phyloP scores from a whole-genome alignment of 2,329 filamentous ascomycete genomes.

The Aspergillus luchuensis region DNA sequence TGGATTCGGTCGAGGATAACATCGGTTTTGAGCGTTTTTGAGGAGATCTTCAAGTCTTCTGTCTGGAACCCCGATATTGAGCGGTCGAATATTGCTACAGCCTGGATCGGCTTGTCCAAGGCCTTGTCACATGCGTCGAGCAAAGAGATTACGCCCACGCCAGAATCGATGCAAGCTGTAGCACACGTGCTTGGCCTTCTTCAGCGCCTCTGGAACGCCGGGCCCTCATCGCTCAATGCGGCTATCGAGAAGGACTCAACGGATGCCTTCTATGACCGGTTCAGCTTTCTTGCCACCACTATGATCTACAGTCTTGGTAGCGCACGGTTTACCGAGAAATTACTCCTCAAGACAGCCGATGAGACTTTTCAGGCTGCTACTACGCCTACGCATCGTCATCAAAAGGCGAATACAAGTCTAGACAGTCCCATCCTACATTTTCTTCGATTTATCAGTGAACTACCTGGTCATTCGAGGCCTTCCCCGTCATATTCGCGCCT shows the following conservation, averaged over 20 bases:
- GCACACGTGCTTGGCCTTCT: conserved; percentile 71
- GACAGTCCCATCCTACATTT: conserved; percentile 45
- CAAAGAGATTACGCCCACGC: conserved; percentile 88
- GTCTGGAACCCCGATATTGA: conserved; percentile 51
- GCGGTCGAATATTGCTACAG: conserved; percentile 53
- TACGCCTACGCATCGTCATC: conserved; percentile 39
- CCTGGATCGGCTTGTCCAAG: conserved; percentile 64
- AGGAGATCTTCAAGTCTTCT: conserved; percentile 54
- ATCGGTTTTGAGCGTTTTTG: conserved; percentile 65
- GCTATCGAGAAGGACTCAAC: conserved; percentile 23
- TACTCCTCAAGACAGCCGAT: conserved; percentile 56
- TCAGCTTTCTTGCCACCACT: conserved; percentile 54
- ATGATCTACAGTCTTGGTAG: conserved; percentile 55
- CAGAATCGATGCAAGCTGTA: conserved; percentile 78
- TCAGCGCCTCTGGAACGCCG: conserved; percentile 66
- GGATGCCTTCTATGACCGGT: conserved; percentile 50
- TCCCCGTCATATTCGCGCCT: conserved; percentile 32
- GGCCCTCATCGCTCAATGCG: conserved; percentile 45
- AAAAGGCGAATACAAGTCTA: conserved; percentile 29
- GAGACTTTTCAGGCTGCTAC: conserved; percentile 53
- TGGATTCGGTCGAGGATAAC: conserved; percentile 77
- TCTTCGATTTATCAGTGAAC: conserved; percentile 36
- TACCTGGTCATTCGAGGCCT: conserved; percentile 20
- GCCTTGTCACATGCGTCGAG: conserved; percentile 63
- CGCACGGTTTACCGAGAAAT: conserved; percentile 54